Percentiles rank a stretch among this genome's conserved stretches.
Conservation (phyloP, 257 asterid species). For the Cynanchum wilfordii region DNA sequence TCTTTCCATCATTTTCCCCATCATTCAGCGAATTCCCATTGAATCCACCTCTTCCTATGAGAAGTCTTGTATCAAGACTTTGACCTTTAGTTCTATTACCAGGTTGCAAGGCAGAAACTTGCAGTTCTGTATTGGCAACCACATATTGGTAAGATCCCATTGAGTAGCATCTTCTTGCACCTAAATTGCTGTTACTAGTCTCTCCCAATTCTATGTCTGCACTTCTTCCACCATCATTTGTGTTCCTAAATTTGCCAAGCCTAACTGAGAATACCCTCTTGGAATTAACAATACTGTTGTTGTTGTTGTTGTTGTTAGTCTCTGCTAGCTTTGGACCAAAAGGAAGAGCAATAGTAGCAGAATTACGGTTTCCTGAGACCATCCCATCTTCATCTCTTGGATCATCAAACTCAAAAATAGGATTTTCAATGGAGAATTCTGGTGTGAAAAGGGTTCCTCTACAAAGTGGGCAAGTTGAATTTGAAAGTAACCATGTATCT, state of each 20-base stretch:
- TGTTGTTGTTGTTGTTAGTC: constrained; percentile 18
- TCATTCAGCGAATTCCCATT: constrained; percentile 45
- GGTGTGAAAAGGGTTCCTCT: constrained; percentile 66
- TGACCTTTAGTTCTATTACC: constrained; percentile 24
- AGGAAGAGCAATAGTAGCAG: constrained; percentile 20
- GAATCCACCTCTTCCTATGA: constrained; percentile 40
- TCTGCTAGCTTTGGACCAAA: constrained; percentile 28
- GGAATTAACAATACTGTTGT: constrained; percentile 29
- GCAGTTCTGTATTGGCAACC: constrained; percentile 78
- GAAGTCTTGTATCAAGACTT: constrained; percentile 23
- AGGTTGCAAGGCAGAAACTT: constrained; percentile 51
- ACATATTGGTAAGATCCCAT: constrained; percentile 97
- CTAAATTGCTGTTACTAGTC: constrained; percentile 64
- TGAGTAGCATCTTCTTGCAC: constrained; percentile 83
- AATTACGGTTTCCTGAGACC: constrained; percentile 22
- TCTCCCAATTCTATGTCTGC: constrained; percentile 58
- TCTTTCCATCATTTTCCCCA: constrained; percentile 59
- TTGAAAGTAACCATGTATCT: constrained; percentile 83
- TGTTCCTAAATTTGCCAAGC: constrained; percentile 68
- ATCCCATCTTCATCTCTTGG: constrained; percentile 44
- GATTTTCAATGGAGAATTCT: constrained; percentile 56
- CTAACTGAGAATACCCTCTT: constrained; percentile 84
- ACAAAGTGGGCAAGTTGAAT: constrained; percentile 84
- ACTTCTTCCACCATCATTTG: constrained; percentile 19
- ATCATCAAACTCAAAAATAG: constrained; percentile 48